These are phyloP conservation scores for Alternaria sp. DNA, from an alignment of 2,329 filamentous ascomycete genomes.

Conservation along the genomic window DNA sequence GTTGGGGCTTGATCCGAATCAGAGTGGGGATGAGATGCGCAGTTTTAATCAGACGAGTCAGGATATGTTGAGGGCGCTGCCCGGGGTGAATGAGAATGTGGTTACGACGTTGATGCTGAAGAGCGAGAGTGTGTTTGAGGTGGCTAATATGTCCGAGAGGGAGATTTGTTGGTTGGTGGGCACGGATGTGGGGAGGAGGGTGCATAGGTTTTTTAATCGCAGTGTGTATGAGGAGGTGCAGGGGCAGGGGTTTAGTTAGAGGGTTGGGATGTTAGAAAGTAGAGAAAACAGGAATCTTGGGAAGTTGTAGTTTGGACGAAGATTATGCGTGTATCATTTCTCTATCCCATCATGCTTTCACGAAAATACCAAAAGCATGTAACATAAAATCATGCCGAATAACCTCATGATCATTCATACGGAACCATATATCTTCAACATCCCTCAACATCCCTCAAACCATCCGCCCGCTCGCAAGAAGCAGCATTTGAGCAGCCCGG, in stretches of 20 bases:
- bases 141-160: conserved; percentile 82
- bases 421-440: neutral
- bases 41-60: conserved; percentile 84
- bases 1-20: conserved; percentile 72
- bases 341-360: conserved; percentile 6
- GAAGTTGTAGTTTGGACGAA: neutral
- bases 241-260: conserved; percentile 24
- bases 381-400: neutral
- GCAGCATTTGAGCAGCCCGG: conserved; percentile 49
- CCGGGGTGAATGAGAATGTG: conserved; percentile 78
- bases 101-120: conserved; percentile 74
- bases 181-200: conserved; percentile 75
- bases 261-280: neutral
- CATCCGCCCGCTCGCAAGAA: conserved; percentile 49
- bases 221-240: conserved; percentile 54
- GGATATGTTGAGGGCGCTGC: conserved; percentile 86
- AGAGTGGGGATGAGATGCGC: conserved; percentile 63
- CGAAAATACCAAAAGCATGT: neutral
- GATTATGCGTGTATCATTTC: conserved; percentile 7
- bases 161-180: conserved; percentile 79
- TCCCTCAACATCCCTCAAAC: neutral
- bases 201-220: conserved; percentile 80
- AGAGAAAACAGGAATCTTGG: neutral
- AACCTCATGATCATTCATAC: neutral
- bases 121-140: conserved; percentile 76